Evolutionary conservation across 345 rosid species (phyloP).

Genomic region (Anastatica hierochuntica): DNA sequence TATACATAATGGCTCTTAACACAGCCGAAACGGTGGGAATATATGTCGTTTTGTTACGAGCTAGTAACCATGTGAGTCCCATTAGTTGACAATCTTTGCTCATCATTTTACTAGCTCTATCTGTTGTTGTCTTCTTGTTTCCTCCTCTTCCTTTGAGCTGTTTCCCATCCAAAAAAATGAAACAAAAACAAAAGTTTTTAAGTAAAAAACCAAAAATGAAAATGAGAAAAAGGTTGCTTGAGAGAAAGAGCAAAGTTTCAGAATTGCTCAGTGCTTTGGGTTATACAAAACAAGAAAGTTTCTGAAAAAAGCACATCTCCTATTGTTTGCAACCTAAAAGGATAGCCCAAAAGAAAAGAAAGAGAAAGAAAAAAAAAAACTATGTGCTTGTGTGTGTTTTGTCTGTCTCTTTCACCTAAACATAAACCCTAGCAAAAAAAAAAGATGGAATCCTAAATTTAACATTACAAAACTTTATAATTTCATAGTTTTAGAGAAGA

Average conservation of each 20-base stretch:
- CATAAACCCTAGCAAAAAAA: constrained; percentile 12
- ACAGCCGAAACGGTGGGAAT: constrained; percentile 98
- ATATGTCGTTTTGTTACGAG: constrained; percentile 87
- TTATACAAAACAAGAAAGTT: constrained; percentile 22
- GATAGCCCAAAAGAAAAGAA: too few species aligned
- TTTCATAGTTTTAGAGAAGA: neutral
- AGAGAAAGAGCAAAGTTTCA: constrained; percentile 9
- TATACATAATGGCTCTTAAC: constrained; percentile 87
- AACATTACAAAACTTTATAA: neutral
- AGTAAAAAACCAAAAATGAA: neutral
- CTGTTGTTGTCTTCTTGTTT: constrained; percentile 37
- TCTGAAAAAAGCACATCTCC: constrained; percentile 15
- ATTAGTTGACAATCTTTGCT: constrained; percentile 85
- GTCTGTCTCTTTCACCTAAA: constrained; percentile 15
- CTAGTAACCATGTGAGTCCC: constrained; percentile 99
- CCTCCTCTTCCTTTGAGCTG: constrained; percentile 73
- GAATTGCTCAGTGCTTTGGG: constrained; percentile 19
- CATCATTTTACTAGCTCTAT: constrained; percentile 81
- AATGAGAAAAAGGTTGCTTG: neutral
- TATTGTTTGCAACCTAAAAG: constrained; percentile 31
- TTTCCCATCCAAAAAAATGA: neutral
- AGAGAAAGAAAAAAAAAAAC: constrained; percentile 19
- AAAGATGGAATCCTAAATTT: neutral
- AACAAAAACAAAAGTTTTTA: neutral
- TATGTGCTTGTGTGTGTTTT: neutral